These are phyloP conservation scores for Heteromeles arbutifolia DNA, from an alignment of 306 rosid genomes.

Conservation along the genomic window DNA sequence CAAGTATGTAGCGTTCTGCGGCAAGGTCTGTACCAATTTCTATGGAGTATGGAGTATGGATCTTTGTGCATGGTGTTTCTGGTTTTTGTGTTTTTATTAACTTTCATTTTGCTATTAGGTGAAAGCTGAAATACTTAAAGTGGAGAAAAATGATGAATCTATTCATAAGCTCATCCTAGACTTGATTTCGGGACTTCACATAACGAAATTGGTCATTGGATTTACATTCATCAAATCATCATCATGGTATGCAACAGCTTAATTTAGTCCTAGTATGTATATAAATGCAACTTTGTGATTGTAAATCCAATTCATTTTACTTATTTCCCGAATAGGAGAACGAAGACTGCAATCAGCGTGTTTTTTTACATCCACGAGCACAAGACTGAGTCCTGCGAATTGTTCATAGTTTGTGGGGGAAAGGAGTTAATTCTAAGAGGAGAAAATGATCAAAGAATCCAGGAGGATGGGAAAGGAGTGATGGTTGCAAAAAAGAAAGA, in stretches of 20 bases:
- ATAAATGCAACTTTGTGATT: background rate
- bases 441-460: slow-evolving; percentile 44
- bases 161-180: slow-evolving; percentile 48
- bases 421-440: slow-evolving; percentile 55
- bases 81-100: background rate
- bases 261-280: background rate
- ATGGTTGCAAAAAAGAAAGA: slow-evolving; percentile 44
- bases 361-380: slow-evolving; percentile 57
- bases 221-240: slow-evolving; percentile 67
- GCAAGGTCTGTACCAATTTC: slow-evolving; percentile 37
- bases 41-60: background rate
- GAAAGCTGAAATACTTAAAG: slow-evolving; percentile 38
- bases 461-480: slow-evolving; percentile 60
- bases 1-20: slow-evolving; percentile 51
- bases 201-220: slow-evolving; percentile 64
- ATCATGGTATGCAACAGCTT: slow-evolving; percentile 22
- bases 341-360: slow-evolving; percentile 59
- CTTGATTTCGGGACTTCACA: slow-evolving; percentile 44
- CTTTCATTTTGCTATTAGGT: slow-evolving; percentile 32
- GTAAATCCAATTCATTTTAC: background rate
- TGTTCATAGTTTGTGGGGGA: slow-evolving; percentile 71
- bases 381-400: slow-evolving; percentile 64
- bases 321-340: slow-evolving; percentile 40
- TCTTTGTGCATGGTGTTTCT: background rate
- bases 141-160: slow-evolving; percentile 53